Percentiles rank a stretch among this genome's conserved stretches.
These are phyloP conservation scores for Venturia effusa DNA, from an alignment of 2,329 filamentous ascomycete genomes.

Conservation along the genomic window DNA sequence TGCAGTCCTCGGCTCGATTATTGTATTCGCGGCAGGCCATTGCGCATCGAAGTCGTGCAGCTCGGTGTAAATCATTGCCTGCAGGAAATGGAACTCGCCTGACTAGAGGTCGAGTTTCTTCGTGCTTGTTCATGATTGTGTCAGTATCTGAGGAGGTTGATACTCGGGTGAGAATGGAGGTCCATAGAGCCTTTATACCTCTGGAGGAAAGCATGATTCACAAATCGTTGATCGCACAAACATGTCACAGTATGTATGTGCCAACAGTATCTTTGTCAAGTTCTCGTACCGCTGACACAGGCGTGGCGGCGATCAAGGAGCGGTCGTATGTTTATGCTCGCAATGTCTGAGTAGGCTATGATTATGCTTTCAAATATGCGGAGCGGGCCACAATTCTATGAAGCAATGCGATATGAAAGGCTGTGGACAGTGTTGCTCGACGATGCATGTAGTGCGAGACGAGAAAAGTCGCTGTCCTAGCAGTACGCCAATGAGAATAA, in stretches of 20 bases:
- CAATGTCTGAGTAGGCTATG: not conserved
- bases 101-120: not conserved
- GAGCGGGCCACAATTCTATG: not conserved
- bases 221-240: not conserved
- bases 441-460: not conserved
- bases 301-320: not conserved
- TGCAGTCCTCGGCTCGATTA: slow-evolving; percentile 10
- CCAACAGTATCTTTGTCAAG: not conserved
- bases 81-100: slow-evolving; percentile 9
- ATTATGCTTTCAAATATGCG: not conserved
- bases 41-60: slow-evolving; percentile 12
- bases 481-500: not conserved
- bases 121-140: not conserved
- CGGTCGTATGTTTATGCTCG: not conserved
- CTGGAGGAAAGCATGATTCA: not conserved
- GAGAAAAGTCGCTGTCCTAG: not conserved
- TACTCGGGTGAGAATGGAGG: not conserved
- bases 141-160: not conserved
- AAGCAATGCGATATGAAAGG: not conserved
- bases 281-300: not conserved
- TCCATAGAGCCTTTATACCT: not conserved
- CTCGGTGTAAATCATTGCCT: slow-evolving; percentile 2
- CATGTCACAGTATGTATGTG: not conserved
- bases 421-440: not conserved
- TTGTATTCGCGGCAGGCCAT: slow-evolving; percentile 13